Percentiles rank a stretch among this genome's conserved stretches.
phyloP scores from a whole-genome alignment of 805 yeast genomes.

The Barnettozyma botsteinii region DNA sequence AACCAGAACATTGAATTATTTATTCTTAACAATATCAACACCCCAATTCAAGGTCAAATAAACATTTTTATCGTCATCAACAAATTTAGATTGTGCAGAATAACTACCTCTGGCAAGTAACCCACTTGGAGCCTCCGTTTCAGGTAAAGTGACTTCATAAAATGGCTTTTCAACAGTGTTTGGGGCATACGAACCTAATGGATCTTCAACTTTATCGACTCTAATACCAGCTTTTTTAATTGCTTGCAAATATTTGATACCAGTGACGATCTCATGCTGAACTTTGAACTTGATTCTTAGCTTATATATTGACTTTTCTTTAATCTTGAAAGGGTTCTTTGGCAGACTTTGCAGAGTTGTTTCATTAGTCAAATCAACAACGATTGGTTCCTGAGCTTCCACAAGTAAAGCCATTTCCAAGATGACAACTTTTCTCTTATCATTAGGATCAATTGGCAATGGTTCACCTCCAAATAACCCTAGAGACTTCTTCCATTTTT shows the following conservation, averaged over 20 bases:
- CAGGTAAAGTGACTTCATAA: slow-evolving; percentile 56
- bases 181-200: slow-evolving; percentile 88
- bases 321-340: slow-evolving; percentile 65
- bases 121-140: slow-evolving; percentile 89
- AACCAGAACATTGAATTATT: slow-evolving; percentile 10
- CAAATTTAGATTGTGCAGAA: slow-evolving; percentile 72
- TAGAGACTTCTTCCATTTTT: slow-evolving; percentile 85
- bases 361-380: slow-evolving; percentile 60
- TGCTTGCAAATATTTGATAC: slow-evolving; percentile 77
- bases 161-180: slow-evolving; percentile 74
- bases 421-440: slow-evolving; percentile 69
- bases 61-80: slow-evolving; percentile 76
- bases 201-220: slow-evolving; percentile 81
- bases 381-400: slow-evolving; percentile 64
- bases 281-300: slow-evolving; percentile 72
- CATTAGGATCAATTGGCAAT: slow-evolving; percentile 62
- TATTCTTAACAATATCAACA: slow-evolving; percentile 68
- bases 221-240: slow-evolving; percentile 85
- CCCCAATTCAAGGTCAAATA: slow-evolving; percentile 82
- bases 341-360: slow-evolving; percentile 52
- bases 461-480: slow-evolving; percentile 62
- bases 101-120: slow-evolving; percentile 82
- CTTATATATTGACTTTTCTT: slow-evolving; percentile 71
- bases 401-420: slow-evolving; percentile 67
- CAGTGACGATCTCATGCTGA: slow-evolving; percentile 88